Evolutionary conservation across 2,329 filamentous ascomycete genomes (phyloP), one percentile per base, ranked within the genome.

Genomic region (Ceratocystis cubensis): DNA sequence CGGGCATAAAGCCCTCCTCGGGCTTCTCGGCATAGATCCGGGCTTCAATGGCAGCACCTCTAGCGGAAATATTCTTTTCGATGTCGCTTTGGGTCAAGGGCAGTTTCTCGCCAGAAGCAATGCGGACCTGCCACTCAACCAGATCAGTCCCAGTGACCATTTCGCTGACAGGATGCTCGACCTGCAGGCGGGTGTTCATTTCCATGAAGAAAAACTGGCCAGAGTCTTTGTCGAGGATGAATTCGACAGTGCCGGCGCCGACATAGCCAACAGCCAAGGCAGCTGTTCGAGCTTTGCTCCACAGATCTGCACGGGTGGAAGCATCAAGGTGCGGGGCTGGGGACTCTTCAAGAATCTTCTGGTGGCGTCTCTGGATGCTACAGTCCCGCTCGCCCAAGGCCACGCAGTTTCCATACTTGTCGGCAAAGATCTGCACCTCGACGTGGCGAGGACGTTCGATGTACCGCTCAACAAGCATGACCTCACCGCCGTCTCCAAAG

Each of bases 1-100:
- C 93, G 0, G 94, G 94, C 70, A 96, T 87, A 76, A 99, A 99
- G 66, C 91, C 91, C 75, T 83, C 89, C 71, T 89, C 88, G 0
- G 94, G 94, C 72, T 92, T 96, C 75, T 99, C 94, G 7, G 94
- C 94, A 74, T 99, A 99, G 71, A 99, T 96, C 67, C 94, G 84
- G 17, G 93, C 93, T 78, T 99, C 94, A 69, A 99, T 95, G 10
- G 92, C 94, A 72, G 92, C 89, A 1, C 94, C 94, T 59, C 86
- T 82, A 70, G 82, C 80, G 44, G 80, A 80, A 74, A 99, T 97
- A 70, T 85, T 81, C 53, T 75, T 84, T 61, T 93, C 89, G 56
- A 97, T 88, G 72, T 84, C 77, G 37, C 77, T 77, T 70, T 85
- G 83, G 0, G 78, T 80, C 69, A 85, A 73, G 2, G 83, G 83